Conservation (phyloP, 352 stramenopile species). For the Phytophthora pisi region DNA sequence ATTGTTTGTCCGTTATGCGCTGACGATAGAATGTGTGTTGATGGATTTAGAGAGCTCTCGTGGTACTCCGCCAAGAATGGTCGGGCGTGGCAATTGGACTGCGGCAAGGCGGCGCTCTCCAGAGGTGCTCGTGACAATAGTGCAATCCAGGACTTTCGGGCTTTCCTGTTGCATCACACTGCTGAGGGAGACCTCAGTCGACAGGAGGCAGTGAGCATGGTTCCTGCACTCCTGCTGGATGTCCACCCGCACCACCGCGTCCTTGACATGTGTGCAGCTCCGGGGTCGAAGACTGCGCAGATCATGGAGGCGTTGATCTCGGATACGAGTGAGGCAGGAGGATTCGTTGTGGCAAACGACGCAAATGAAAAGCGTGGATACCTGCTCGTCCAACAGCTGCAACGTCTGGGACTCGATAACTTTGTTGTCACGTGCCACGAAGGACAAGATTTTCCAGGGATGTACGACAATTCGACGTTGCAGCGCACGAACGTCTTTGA, state of each 20-base stretch:
- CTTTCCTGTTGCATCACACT: constrained; percentile 93
- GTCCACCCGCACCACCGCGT: constrained; percentile 85
- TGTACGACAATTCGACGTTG: constrained; percentile 59
- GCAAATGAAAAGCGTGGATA: constrained; percentile 95
- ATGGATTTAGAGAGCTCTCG: constrained; percentile 42
- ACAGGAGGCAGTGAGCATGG: constrained; percentile 98
- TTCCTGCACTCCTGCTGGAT: constrained; percentile 96
- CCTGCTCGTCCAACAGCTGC: constrained; percentile 95
- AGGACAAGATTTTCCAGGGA: constrained; percentile 93
- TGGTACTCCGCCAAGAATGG: constrained; percentile 68
- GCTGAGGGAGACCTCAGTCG: constrained; percentile 92
- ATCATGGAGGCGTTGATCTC: constrained; percentile 88
- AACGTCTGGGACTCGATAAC: constrained; percentile 70
- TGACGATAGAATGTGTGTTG: neutral
- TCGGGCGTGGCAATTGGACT: constrained; percentile 77
- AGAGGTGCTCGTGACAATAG: constrained; percentile 60
- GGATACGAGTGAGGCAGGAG: constrained; percentile 24
- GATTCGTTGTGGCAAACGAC: constrained; percentile 97
- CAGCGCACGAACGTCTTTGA: constrained; percentile 91
- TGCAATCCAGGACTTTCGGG: constrained; percentile 86
- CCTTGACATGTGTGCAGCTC: constrained; percentile 90
- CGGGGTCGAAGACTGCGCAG: constrained; percentile 98
- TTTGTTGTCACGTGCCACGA: constrained; percentile 93
- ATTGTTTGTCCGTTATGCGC: neutral
- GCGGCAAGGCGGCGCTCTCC: constrained; percentile 65